Evolutionary conservation across 495 filamentous ascomycete species (phyloP).

Genomic region (Penicillium antarcticum): DNA sequence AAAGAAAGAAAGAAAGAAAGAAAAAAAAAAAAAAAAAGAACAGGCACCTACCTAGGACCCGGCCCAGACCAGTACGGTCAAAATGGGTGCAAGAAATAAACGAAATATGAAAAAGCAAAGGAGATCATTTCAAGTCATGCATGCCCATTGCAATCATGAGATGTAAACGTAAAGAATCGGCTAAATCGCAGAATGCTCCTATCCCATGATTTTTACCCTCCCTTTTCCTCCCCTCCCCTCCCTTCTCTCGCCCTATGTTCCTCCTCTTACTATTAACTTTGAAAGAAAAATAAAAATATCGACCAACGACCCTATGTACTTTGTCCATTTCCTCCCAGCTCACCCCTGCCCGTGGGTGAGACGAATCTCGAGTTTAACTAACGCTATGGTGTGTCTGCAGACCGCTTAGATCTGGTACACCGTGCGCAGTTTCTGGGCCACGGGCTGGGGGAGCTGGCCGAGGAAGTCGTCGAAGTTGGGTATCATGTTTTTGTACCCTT

Average conservation of each 20-base stretch:
- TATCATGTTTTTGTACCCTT: constrained; percentile 81
- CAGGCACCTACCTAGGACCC: constrained; percentile 6
- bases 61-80: constrained; percentile 5
- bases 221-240: not conserved
- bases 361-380: not conserved
- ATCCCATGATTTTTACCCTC: constrained; percentile 3
- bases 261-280: constrained; percentile 5
- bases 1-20: no score
- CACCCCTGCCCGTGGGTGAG: not conserved
- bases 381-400: not conserved
- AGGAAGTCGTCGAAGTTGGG: constrained; percentile 81
- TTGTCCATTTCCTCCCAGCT: not conserved
- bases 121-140: constrained; percentile 4
- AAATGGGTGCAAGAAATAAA: constrained; percentile 4
- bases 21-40: no score
- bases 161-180: constrained; percentile 5
- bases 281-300: not conserved
- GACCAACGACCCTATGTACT: not conserved
- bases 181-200: constrained; percentile 7
- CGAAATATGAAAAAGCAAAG: constrained; percentile 3
- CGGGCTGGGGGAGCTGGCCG: constrained; percentile 58
- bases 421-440: constrained; percentile 54
- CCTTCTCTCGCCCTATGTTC: no score
- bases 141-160: constrained; percentile 4
- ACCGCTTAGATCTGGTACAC: constrained; percentile 39